Conservation (phyloP, 2,329 filamentous ascomycete species). For the Setomelanomma holmii region DNA sequence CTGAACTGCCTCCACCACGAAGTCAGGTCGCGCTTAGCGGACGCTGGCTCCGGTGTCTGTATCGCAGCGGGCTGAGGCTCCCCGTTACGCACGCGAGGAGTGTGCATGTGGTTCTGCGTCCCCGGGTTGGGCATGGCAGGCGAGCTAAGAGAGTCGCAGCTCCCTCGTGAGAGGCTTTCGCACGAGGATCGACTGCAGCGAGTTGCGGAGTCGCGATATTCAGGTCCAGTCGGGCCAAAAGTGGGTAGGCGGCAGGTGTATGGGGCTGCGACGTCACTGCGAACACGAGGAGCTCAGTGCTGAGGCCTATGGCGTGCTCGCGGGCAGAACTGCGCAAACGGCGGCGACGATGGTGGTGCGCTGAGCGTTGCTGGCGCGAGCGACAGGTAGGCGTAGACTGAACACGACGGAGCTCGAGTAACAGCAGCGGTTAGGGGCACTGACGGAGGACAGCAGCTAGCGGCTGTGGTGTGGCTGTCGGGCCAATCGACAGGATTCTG, state of each 20-base stretch:
- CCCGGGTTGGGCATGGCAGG: constrained; percentile 48
- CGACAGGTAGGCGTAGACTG: constrained; percentile 19
- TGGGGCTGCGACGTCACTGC: constrained; percentile 26
- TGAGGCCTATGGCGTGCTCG: constrained; percentile 13
- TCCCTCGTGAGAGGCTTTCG: constrained; percentile 27
- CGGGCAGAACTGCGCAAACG: constrained; percentile 15
- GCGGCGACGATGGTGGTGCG: constrained; percentile 4
- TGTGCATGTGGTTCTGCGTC: constrained; percentile 46
- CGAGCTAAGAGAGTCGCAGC: constrained; percentile 33
- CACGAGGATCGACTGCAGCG: constrained; percentile 22
- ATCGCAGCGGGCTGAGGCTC: constrained; percentile 52
- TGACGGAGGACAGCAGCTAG: constrained; percentile 28
- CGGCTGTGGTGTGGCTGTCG: constrained; percentile 34
- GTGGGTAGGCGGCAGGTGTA: constrained; percentile 35
- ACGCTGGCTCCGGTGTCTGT: constrained; percentile 69
- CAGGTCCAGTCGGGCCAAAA: constrained; percentile 29
- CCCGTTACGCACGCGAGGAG: constrained; percentile 52
- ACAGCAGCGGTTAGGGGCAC: constrained; percentile 25
- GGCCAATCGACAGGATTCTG: constrained; percentile 27
- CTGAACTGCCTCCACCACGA: constrained; percentile 98
- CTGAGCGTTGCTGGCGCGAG: constrained; percentile 17
- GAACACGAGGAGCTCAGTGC: constrained; percentile 11
- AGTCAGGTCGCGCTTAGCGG: constrained; percentile 84
- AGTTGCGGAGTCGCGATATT: constrained; percentile 26
- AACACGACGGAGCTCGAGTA: constrained; percentile 23